Evolutionary conservation across 2,329 filamentous ascomycete species (phyloP).

Genomic region (Exophiala mesophila): DNA sequence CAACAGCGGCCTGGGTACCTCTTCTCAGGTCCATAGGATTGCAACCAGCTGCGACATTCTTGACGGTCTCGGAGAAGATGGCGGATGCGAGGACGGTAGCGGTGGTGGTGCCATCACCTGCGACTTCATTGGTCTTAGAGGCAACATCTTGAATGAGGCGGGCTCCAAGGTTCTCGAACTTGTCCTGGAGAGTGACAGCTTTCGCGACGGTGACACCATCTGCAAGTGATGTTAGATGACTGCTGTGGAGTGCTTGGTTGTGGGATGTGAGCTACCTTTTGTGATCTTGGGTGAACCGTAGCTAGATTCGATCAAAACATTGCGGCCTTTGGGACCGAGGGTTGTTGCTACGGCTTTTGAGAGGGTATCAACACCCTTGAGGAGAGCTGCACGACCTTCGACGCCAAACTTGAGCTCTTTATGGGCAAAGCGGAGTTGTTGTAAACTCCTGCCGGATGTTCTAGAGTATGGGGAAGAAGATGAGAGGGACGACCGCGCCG

Average conservation of each 20-base stretch:
- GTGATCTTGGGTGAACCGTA: constrained; percentile 99
- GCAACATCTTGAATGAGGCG: constrained; percentile 95
- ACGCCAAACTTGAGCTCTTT: constrained; percentile 98
- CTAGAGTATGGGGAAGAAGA: constrained; percentile 56
- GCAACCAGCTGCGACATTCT: constrained; percentile 98
- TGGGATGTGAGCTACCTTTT: constrained; percentile 65
- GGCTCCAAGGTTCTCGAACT: constrained; percentile 99
- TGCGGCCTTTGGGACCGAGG: constrained; percentile 94
- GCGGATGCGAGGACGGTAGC: constrained; percentile 94
- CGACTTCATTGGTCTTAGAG: constrained; percentile 98
- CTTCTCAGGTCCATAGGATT: constrained; percentile 99
- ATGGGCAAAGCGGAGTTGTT: constrained; percentile 83
- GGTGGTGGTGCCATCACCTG: constrained; percentile 97
- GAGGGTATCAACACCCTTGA: constrained; percentile 93
- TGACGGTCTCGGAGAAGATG: constrained; percentile 99
- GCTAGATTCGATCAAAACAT: constrained; percentile 96
- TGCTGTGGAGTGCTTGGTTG: background rate
- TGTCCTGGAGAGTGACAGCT: constrained; percentile 91
- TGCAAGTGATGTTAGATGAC: constrained; percentile 34
- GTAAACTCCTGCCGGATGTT: constrained; percentile 61
- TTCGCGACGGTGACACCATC: constrained; percentile 87
- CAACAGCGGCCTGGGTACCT: constrained; percentile 93
- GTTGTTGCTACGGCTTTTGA: constrained; percentile 95
- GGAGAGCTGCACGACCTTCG: constrained; percentile 80
- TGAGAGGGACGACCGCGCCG: constrained; percentile 73